Percentiles rank a stretch among this genome's conserved stretches.
Conservation (phyloP, 1,139 yeast species). For the Taphrina communis region DNA sequence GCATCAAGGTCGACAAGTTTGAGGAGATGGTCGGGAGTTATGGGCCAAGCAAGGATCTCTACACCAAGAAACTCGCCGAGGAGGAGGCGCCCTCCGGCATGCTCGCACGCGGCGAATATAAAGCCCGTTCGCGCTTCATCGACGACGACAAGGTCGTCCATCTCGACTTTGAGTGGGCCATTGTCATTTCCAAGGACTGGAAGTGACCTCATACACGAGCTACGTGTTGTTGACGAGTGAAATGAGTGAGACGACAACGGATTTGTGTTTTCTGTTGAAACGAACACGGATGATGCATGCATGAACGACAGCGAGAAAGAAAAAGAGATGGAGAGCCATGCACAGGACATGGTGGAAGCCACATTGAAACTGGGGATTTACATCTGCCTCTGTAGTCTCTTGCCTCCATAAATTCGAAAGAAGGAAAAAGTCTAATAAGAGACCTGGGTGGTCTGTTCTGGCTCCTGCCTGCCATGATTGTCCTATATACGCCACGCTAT, state of each 20-base stretch:
- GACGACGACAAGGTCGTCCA: conserved; percentile 86
- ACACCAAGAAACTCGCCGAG: conserved; percentile 68
- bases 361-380: no score
- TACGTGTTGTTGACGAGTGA: no score
- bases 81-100: conserved; percentile 93
- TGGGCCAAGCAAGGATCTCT: conserved; percentile 49
- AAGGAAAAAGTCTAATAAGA: neutral
- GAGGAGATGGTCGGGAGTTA: conserved; percentile 90
- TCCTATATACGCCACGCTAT: conserved; percentile 11
- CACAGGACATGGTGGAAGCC: no score
- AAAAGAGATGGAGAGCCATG: no score
- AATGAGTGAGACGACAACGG: no score
- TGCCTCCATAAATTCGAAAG: no score
- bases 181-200: conserved; percentile 66
- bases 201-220: neutral
- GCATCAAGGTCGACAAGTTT: conserved; percentile 81
- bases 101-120: conserved; percentile 83
- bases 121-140: conserved; percentile 78
- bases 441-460: neutral
- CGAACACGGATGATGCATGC: no score
- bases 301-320: no score
- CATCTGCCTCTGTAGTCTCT: no score
- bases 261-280: no score
- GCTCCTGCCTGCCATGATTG: no score
- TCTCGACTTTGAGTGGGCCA: conserved; percentile 82